phyloP scores from a whole-genome alignment of 441 rosid genomes.

The Erodium trifolium region DNA sequence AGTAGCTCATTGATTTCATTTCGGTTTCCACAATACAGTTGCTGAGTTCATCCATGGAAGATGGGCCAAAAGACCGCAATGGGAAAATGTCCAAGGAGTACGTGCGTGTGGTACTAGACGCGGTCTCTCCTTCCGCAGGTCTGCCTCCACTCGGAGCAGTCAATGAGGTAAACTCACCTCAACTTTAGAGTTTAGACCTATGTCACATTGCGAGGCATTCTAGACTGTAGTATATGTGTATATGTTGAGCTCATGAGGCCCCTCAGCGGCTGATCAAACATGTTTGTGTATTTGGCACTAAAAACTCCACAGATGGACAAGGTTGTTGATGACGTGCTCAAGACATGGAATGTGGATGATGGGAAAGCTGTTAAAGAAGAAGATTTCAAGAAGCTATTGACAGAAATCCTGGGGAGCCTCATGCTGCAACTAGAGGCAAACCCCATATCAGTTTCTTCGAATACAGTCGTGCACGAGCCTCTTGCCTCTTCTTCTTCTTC shows the following conservation, averaged over 20 bases:
- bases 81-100: conserved; percentile 64
- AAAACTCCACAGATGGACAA: conserved; percentile 49
- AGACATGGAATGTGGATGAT: conserved; percentile 61
- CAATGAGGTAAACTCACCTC: conserved; percentile 41
- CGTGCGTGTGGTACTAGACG: conserved; percentile 54
- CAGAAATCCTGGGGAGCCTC: conserved; percentile 63
- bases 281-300: neutral
- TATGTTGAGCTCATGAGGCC: too few relatives aligned
- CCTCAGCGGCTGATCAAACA: too few relatives aligned
- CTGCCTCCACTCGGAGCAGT: conserved; percentile 82
- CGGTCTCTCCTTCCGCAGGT: conserved; percentile 59
- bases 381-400: conserved; percentile 65
- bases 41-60: conserved; percentile 46
- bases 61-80: conserved; percentile 50
- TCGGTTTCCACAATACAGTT: conserved; percentile 31
- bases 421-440: conserved; percentile 79
- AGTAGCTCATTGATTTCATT: neutral
- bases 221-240: too few relatives aligned
- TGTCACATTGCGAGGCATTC: too few relatives aligned
- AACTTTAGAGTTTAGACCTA: too few relatives aligned
- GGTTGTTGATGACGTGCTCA: conserved; percentile 41
- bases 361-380: conserved; percentile 72
- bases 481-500: conserved; percentile 41
- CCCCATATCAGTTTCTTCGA: conserved; percentile 58
- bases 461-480: conserved; percentile 92